These are phyloP conservation scores for Geotrichum candidum DNA, from an alignment of 1,139 yeast genomes.

Conservation along the genomic window DNA sequence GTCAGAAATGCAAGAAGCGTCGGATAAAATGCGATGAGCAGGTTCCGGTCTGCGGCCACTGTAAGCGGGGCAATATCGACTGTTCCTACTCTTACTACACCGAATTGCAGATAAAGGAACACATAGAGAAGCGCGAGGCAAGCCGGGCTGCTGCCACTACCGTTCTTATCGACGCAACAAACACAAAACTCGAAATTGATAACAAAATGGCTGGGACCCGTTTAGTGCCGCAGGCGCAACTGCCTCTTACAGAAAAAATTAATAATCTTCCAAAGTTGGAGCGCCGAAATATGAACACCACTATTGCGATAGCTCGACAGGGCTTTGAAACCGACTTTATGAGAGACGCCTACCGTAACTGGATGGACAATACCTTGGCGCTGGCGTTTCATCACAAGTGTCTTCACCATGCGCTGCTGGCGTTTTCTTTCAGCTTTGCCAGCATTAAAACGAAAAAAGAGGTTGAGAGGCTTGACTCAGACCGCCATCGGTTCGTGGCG, in stretches of 20 bases:
- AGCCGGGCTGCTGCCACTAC: neutral
- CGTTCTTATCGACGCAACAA: neutral
- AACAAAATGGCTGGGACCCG: neutral
- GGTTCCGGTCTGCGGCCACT: slow-evolving; percentile 56
- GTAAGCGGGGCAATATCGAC: slow-evolving; percentile 47
- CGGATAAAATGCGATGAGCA: slow-evolving; percentile 65
- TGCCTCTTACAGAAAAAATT: slow-evolving; percentile 1
- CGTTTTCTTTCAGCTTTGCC: slow-evolving; percentile 30
- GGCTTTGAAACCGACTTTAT: slow-evolving; percentile 34
- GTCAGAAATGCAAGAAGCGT: slow-evolving; percentile 61
- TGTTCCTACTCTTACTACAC: slow-evolving; percentile 30
- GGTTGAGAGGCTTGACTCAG: slow-evolving; percentile 21
- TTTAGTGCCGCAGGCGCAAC: neutral
- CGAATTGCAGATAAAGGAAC: slow-evolving; percentile 23
- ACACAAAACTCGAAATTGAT: no score
- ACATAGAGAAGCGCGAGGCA: slow-evolving; percentile 10
- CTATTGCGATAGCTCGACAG: slow-evolving; percentile 16
- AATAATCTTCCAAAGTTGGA: slow-evolving; percentile 9
- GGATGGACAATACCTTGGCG: slow-evolving; percentile 28
- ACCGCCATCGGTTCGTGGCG: slow-evolving; percentile 30
- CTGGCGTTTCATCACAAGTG: slow-evolving; percentile 27
- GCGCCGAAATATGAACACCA: slow-evolving; percentile 10
- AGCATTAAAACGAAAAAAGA: slow-evolving; percentile 24
- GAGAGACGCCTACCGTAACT: slow-evolving; percentile 29
- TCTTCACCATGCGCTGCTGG: slow-evolving; percentile 31